Evolutionary conservation across 805 yeast genomes (phyloP).

Genomic region (Starmerella davenportii): DNA sequence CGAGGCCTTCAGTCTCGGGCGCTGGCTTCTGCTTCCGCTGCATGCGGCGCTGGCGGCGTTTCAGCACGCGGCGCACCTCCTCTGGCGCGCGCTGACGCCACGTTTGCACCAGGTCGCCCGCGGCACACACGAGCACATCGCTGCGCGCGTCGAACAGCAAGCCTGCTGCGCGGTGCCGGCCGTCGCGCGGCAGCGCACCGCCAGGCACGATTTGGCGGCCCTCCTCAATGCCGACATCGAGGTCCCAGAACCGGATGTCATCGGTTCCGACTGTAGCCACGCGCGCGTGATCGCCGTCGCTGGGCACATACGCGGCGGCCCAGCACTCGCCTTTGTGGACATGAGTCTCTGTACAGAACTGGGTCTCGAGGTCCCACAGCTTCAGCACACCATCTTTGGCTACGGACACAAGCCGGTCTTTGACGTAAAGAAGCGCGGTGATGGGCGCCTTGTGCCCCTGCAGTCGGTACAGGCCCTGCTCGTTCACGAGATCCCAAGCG

Average conservation of each 20-base stretch:
- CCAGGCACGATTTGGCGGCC: constrained; percentile 35
- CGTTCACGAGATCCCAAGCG: constrained; percentile 90
- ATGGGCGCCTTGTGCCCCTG: constrained; percentile 81
- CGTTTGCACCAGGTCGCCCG: constrained; percentile 64
- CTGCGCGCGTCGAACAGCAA: constrained; percentile 3
- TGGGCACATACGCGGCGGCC: constrained; percentile 34
- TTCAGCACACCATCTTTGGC: constrained; percentile 84
- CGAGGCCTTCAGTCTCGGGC: constrained; percentile 32
- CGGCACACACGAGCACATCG: constrained; percentile 28
- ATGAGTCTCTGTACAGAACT: constrained; percentile 86
- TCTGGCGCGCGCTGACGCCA: constrained; percentile 59
- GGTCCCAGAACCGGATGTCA: constrained; percentile 66
- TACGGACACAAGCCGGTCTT: constrained; percentile 46
- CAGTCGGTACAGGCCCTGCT: constrained; percentile 69
- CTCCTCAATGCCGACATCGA: constrained; percentile 39
- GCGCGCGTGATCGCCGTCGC: constrained; percentile 1
- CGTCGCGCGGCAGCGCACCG: constrained; percentile 54
- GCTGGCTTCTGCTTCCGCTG: constrained; percentile 37
- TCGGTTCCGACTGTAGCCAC: constrained; percentile 62
- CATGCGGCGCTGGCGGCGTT: constrained; percentile 61
- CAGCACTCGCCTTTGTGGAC: constrained; percentile 87
- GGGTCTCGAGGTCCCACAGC: constrained; percentile 79
- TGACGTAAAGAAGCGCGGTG: constrained; percentile 48
- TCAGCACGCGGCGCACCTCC: constrained; percentile 61
- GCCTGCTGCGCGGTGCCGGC: constrained; percentile 14